Evolutionary conservation across 2,329 filamentous ascomycete genomes (phyloP).

Genomic region (Monosporascus sp.): DNA sequence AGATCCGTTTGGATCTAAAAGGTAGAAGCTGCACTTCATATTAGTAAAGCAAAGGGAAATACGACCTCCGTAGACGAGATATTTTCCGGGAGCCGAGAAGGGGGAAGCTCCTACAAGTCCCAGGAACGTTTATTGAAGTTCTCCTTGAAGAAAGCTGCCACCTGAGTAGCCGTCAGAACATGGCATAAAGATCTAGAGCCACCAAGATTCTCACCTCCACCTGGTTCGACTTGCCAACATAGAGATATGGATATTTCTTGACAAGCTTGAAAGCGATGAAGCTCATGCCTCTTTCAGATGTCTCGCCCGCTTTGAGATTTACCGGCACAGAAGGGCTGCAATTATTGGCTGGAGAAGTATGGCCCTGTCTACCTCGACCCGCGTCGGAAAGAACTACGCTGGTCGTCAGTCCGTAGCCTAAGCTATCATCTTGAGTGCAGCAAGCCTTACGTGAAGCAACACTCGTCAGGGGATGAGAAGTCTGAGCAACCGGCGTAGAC

Average conservation of each 20-base stretch:
- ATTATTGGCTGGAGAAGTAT: neutral
- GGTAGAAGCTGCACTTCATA: constrained; percentile 53
- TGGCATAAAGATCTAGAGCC: neutral
- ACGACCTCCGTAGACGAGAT: neutral
- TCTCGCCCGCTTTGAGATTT: constrained; percentile 20
- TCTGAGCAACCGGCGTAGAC: no score
- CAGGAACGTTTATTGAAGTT: constrained; percentile 56
- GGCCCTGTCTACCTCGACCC: neutral
- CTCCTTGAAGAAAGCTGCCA: constrained; percentile 46
- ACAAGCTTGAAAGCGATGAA: constrained; percentile 50
- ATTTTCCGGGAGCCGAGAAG: neutral
- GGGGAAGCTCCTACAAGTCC: constrained; percentile 62
- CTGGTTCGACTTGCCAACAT: constrained; percentile 48
- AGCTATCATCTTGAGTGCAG: no score
- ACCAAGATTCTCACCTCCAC: constrained; percentile 31
- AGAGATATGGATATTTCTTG: constrained; percentile 52
- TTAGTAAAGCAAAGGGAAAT: neutral
- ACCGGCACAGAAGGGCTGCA: constrained; percentile 1
- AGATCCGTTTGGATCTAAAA: constrained; percentile 3
- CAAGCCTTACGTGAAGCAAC: neutral
- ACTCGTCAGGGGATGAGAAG: no score
- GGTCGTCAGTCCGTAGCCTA: neutral
- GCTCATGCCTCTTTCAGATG: constrained; percentile 15
- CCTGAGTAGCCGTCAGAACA: constrained; percentile 24
- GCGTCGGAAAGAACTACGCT: neutral